Conservation (phyloP, 192 early-diverging fungal species). For the Coemansia sp. region DNA sequence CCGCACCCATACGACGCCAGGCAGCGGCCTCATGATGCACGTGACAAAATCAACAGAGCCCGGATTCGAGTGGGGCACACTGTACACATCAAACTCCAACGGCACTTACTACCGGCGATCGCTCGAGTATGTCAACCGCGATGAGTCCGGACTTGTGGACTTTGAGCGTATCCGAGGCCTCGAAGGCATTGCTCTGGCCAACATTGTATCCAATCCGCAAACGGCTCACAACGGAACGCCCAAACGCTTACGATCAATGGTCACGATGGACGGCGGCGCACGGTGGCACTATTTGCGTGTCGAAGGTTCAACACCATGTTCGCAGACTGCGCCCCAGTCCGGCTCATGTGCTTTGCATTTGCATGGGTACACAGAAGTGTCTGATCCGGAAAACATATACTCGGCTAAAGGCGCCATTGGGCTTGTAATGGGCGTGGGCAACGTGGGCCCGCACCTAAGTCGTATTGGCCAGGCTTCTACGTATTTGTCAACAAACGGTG, state of each 20-base stretch:
- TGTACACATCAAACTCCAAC: slow-evolving; percentile 91
- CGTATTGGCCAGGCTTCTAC: slow-evolving; percentile 73
- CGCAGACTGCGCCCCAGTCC: slow-evolving; percentile 31
- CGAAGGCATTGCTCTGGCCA: slow-evolving; percentile 81
- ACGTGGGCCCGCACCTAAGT: slow-evolving; percentile 71
- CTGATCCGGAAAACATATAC: slow-evolving; percentile 74
- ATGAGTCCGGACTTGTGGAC: slow-evolving; percentile 76
- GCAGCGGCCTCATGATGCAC: slow-evolving; percentile 63
- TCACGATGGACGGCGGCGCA: slow-evolving; percentile 82
- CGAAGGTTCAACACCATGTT: slow-evolving; percentile 52
- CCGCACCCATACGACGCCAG: slow-evolving; percentile 45
- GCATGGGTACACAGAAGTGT: slow-evolving; percentile 85
- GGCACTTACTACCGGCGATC: slow-evolving; percentile 78
- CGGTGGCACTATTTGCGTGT: slow-evolving; percentile 62
- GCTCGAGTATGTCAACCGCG: slow-evolving; percentile 73
- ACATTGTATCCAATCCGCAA: slow-evolving; percentile 69
- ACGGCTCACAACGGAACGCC: slow-evolving; percentile 54
- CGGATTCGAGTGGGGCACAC: slow-evolving; percentile 71
- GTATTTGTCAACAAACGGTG: slow-evolving; percentile 87
- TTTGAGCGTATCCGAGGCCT: slow-evolving; percentile 87
- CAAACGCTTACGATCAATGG: slow-evolving; percentile 66
- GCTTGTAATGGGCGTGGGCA: slow-evolving; percentile 89
- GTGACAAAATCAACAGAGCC: slow-evolving; percentile 59
- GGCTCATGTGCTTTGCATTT: slow-evolving; percentile 73
- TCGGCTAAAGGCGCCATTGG: slow-evolving; percentile 80